phyloP scores from a whole-genome alignment of 331 rosid species.

The Cydonia oblonga region DNA sequence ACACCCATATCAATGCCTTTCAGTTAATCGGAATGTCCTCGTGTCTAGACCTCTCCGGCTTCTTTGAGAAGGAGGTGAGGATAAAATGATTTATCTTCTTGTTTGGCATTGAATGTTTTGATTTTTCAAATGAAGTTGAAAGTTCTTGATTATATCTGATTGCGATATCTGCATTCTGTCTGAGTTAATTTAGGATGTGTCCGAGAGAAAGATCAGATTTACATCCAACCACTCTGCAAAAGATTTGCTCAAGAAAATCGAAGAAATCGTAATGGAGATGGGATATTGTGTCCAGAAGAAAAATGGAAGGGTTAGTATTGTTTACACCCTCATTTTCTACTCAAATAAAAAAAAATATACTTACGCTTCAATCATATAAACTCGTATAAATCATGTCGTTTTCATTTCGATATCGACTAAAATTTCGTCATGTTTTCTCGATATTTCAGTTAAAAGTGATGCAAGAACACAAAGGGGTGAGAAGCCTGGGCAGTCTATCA shows the following conservation, averaged over 20 bases:
- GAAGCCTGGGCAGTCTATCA: conserved; percentile 50
- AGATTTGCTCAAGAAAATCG: conserved; percentile 62
- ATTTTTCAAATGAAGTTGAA: not conserved
- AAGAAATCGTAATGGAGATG: conserved; percentile 57
- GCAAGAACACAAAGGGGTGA: conserved; percentile 47
- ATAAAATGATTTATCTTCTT: not conserved
- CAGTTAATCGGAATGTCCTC: conserved; percentile 97
- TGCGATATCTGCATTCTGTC: not conserved
- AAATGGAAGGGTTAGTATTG: conserved; percentile 59
- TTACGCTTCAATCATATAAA: not conserved
- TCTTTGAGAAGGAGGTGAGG: conserved; percentile 92
- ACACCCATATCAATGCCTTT: conserved; percentile 72
- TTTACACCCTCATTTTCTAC: not conserved
- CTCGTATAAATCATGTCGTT: not conserved
- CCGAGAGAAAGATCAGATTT: conserved; percentile 90
- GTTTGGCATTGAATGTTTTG: not conserved
- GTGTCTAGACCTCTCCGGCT: conserved; percentile 82
- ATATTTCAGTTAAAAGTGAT: conserved; percentile 64
- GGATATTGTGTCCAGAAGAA: conserved; percentile 66
- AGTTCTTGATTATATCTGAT: not conserved
- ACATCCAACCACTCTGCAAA: conserved; percentile 64
- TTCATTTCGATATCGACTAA: not conserved
- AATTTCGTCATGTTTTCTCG: not conserved
- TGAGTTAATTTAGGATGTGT: conserved; percentile 46
- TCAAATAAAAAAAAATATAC: not conserved